These are phyloP conservation scores for Exophiala sideris DNA, from an alignment of 2,329 filamentous ascomycete species.

Conservation along the genomic window DNA sequence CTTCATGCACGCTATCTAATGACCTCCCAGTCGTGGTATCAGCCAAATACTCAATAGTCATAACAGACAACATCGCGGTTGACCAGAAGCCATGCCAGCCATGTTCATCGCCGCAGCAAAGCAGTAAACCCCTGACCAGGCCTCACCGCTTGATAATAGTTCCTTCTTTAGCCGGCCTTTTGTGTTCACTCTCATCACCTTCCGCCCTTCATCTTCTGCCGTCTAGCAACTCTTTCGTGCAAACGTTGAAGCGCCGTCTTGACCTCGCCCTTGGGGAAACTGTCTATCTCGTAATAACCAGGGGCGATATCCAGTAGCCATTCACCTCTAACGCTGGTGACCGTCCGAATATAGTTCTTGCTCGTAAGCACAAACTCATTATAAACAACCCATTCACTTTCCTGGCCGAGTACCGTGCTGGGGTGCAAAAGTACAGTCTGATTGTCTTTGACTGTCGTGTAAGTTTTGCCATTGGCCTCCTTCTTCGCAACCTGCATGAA, in stretches of 20 bases:
- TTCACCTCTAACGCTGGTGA: conserved; percentile 86
- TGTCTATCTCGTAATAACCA: conserved; percentile 80
- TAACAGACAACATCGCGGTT: too few species aligned
- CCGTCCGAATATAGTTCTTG: conserved; percentile 96
- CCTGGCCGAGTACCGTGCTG: conserved; percentile 80
- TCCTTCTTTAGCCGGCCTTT: too few species aligned
- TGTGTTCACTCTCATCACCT: conserved; percentile 1
- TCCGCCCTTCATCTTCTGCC: conserved; percentile 44
- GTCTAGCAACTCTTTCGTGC: conserved; percentile 53
- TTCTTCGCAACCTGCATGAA: conserved; percentile 99
- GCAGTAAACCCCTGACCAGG: too few species aligned
- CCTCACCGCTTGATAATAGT: too few species aligned
- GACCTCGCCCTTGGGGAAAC: conserved; percentile 81
- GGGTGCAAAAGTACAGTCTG: conserved; percentile 92
- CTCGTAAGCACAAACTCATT: conserved; percentile 97
- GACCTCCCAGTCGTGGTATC: too few species aligned
- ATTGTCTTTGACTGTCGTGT: conserved; percentile 94
- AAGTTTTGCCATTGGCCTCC: conserved; percentile 81
- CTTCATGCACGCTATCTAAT: too few species aligned
- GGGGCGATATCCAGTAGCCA: conserved; percentile 96
- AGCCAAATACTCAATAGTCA: too few species aligned
- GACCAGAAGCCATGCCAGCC: too few species aligned
- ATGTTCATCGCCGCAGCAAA: too few species aligned
- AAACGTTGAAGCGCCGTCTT: conserved; percentile 61
- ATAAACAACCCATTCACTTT: conserved; percentile 96